Evolutionary conservation across 495 filamentous ascomycete genomes (phyloP), one percentile per base, ranked within the genome.

Genomic region (Podospora didyma): DNA sequence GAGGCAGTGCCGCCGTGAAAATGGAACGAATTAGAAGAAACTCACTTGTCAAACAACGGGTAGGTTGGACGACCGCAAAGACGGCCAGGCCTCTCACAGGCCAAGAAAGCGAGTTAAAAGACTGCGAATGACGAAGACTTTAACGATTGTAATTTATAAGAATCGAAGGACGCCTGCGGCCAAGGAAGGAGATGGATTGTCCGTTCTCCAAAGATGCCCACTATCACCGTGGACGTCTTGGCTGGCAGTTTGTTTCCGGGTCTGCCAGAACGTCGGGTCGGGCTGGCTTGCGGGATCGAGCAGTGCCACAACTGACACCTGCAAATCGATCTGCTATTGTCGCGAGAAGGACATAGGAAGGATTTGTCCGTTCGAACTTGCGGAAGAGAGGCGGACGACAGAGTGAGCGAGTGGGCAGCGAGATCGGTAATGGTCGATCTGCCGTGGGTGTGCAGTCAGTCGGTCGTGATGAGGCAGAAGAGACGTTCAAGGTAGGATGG

Each of bases 91-190:
- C 39, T 31, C 26, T 31, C 26, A 4, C 26, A 31, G 26, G n/a
- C n/a, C 26, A 31, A 31, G n/a, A 34, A 49, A 11, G 23, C 28
- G 46, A 31, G 17, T 1, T 7, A n/a, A 19, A 31, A 31, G 17
- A 17, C 24, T 17, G 46, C 7, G n/a, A 24, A 19, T 49, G 23
- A 31, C 26, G 9, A 34, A 49, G 46, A 24, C 34, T 42, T 42
- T 16, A 75, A 73, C 65, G 69, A 70, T 69, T 70, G 69, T 70
- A 59, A 62, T 62, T 64, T 56, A 54, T 67, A 65, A 69, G 73
- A 78, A 75, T 71, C 59, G 69, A 78, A 78, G 77, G 79, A 74
- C 77, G 78, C 79, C 78, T 72, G 78, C 79, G 79, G 74, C 79
- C 79, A 73, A 63, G 58, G 55, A 50, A 59, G 49, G 50, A 39